Evolutionary conservation across 371 early-diverging fungal species (phyloP).

Genomic region (Fennellomyces sp.): DNA sequence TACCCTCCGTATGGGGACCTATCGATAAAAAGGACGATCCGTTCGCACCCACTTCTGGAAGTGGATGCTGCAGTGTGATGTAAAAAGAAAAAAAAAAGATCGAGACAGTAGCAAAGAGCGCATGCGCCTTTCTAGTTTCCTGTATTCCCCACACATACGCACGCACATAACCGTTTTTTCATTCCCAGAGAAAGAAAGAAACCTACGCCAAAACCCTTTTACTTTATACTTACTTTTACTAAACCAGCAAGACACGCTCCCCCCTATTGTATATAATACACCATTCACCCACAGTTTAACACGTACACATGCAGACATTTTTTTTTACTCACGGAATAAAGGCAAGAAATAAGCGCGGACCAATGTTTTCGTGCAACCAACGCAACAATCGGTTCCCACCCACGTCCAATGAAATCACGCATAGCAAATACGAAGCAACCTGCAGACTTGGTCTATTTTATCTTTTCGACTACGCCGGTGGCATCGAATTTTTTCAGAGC

Average conservation of each 20-base stretch:
- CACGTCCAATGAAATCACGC: neutral
- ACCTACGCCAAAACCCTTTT: neutral
- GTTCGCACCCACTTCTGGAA: conserved; percentile 62
- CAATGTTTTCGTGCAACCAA: neutral
- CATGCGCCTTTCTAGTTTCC: neutral
- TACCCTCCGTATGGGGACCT: conserved; percentile 83
- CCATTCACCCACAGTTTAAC: neutral
- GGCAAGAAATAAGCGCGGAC: too few species aligned
- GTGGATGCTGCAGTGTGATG: conserved; percentile 45
- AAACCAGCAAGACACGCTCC: too few species aligned
- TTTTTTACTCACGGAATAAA: neutral
- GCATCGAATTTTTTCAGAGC: conserved; percentile 35
- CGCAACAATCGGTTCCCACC: neutral
- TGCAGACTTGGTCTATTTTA: neutral
- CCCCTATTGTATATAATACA: too few species aligned
- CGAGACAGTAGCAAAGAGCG: neutral
- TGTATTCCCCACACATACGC: too few species aligned
- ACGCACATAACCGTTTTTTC: too few species aligned
- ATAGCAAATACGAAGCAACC: neutral
- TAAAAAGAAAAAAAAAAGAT: conserved; percentile 15
- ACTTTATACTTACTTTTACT: too few species aligned
- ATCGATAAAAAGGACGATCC: conserved; percentile 80
- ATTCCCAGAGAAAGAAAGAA: neutral
- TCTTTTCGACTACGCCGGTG: conserved; percentile 33
- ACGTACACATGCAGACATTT: neutral